Evolutionary conservation across 2,329 filamentous ascomycete species (phyloP).

Genomic region (Neopestalotiopsis sp.): DNA sequence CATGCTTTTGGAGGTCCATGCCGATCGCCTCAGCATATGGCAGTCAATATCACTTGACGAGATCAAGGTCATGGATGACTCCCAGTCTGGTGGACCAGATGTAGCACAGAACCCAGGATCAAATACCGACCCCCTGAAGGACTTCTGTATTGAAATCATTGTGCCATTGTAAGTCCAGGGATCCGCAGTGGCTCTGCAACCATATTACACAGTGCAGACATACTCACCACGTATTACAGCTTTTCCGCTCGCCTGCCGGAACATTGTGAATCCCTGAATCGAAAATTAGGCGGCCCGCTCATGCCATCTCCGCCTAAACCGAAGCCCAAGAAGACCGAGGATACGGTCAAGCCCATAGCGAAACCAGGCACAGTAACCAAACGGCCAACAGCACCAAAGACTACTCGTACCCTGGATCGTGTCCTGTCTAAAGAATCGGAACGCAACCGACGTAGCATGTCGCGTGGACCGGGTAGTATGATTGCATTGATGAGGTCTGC

Average conservation of each 20-base stretch:
- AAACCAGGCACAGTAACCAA: conserved; percentile 60
- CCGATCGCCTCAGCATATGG: conserved; percentile 84
- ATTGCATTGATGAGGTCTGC: conserved; percentile 72
- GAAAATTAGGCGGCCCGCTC: conserved; percentile 76
- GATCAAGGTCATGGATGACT: conserved; percentile 54
- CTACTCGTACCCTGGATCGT: conserved; percentile 62
- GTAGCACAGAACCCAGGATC: conserved; percentile 45
- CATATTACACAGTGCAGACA: neutral
- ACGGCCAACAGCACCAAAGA: conserved; percentile 47
- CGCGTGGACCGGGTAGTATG: conserved; percentile 60
- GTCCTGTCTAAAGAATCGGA: conserved; percentile 63
- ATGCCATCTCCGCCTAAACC: conserved; percentile 60
- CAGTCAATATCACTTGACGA: conserved; percentile 74
- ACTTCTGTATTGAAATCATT: conserved; percentile 83
- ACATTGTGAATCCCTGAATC: conserved; percentile 72
- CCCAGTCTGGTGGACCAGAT: conserved; percentile 43
- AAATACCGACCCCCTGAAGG: conserved; percentile 68
- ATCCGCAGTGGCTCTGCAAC: too few relatives aligned
- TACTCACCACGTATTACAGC: conserved; percentile 50
- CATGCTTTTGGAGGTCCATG: conserved; percentile 72
- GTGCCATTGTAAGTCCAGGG: conserved; percentile 71
- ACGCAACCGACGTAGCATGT: conserved; percentile 59
- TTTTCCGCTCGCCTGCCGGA: conserved; percentile 79
- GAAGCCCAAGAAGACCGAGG: conserved; percentile 54
- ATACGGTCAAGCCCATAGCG: conserved; percentile 47